A percentile compares a stretch with the other conserved stretches of the same genome.
Conservation (phyloP, 2,329 filamentous ascomycete genomes). For the Phymatotrichopsis omnivora region DNA sequence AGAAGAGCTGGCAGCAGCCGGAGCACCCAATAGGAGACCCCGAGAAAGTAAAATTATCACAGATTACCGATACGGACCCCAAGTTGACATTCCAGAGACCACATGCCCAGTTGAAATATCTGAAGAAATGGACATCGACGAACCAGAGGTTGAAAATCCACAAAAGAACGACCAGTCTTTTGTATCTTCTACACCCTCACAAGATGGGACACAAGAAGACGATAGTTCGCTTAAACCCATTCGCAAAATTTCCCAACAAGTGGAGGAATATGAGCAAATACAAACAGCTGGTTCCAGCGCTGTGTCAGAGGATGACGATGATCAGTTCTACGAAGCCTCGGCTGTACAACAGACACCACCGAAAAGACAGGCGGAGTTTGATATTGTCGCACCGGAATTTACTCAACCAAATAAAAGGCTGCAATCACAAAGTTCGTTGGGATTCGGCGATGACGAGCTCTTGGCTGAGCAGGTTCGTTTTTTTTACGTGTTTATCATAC, state of each 20-base stretch:
- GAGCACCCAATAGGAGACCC: constrained; percentile 5
- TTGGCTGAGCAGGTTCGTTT: constrained; percentile 25
- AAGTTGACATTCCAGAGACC: neutral
- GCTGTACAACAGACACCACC: constrained; percentile 2
- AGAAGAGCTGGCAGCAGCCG: constrained; percentile 17
- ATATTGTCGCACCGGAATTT: no score
- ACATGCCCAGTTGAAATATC: constrained; percentile 3
- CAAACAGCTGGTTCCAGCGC: constrained; percentile 12
- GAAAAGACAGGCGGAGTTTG: constrained; percentile 3
- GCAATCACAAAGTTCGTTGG: constrained; percentile 5
- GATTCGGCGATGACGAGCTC: constrained; percentile 23
- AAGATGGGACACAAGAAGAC: constrained; percentile 2
- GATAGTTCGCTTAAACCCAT: constrained; percentile 2
- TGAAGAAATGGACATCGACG: neutral
- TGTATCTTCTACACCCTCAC: neutral
- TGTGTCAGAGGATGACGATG: constrained; percentile 7
- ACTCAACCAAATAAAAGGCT: no score
- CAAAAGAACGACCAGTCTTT: neutral
- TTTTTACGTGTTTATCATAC: neutral
- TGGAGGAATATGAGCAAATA: constrained; percentile 11
- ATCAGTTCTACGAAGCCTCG: constrained; percentile 16
- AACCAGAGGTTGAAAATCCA: constrained; percentile 1
- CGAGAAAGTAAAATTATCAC: constrained; percentile 1
- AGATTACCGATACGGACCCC: constrained; percentile 2
- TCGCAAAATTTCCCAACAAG: constrained; percentile 17